These are phyloP conservation scores for Talaromyces wortmannii DNA, from an alignment of 495 filamentous ascomycete genomes.

Conservation along the genomic window DNA sequence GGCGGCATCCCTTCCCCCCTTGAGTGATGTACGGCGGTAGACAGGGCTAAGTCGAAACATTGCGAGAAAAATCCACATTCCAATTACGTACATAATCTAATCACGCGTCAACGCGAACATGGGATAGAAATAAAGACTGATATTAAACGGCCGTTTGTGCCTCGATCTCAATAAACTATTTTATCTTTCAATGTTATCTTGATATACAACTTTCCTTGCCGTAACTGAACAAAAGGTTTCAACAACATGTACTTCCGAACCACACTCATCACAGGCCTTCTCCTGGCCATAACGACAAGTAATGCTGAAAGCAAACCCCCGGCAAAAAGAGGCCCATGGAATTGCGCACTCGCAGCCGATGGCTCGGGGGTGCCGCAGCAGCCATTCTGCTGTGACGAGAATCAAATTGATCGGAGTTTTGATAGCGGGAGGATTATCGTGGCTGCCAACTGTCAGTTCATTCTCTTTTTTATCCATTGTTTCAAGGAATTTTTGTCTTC, in stretches of 20 bases:
- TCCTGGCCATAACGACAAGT: slow-evolving; percentile 15
- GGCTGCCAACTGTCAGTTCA: neutral
- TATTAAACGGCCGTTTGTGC: neutral
- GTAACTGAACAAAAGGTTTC: no score
- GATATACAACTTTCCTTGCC: no score
- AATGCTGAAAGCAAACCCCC: slow-evolving; percentile 21
- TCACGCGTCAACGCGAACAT: neutral
- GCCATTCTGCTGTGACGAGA: slow-evolving; percentile 31
- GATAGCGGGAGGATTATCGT: neutral
- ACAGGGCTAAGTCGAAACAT: neutral
- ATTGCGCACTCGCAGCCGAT: slow-evolving; percentile 26
- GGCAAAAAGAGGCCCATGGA: slow-evolving; percentile 3
- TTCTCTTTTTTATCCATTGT: neutral
- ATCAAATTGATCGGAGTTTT: slow-evolving; percentile 20
- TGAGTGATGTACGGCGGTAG: neutral
- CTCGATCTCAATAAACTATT: no score
- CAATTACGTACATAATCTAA: neutral
- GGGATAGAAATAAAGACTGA: neutral
- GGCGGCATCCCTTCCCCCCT: no score
- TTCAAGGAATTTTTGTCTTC: neutral
- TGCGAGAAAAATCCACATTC: neutral
- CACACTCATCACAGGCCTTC: slow-evolving; percentile 9
- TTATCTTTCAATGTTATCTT: no score
- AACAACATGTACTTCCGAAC: slow-evolving; percentile 8
- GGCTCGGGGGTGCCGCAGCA: slow-evolving; percentile 25